A percentile compares a stretch with the other conserved stretches of the same genome.
Conservation (phyloP, 1,284 basidiomycete species). For the Puccinia horiana region DNA sequence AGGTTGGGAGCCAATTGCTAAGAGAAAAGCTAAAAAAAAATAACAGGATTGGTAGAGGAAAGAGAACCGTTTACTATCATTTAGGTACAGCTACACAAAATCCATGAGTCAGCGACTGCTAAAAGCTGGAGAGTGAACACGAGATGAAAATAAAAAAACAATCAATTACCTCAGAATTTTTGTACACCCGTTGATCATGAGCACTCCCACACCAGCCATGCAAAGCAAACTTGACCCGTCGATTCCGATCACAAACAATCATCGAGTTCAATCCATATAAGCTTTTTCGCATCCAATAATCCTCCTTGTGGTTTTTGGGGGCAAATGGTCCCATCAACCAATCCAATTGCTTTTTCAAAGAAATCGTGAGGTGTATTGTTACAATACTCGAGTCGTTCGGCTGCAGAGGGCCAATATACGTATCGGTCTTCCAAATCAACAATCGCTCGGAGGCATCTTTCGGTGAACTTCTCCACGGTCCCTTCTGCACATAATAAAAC, state of each 20-base stretch:
- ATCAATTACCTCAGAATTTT: neutral
- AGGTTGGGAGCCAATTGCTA: too few species aligned
- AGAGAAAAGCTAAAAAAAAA: too few species aligned
- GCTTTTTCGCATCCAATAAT: constrained; percentile 1
- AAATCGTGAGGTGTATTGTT: neutral
- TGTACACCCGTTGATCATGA: neutral
- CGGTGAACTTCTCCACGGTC: neutral
- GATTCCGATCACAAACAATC: constrained; percentile 11
- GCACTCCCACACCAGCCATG: constrained; percentile 40
- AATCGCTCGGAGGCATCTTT: neutral
- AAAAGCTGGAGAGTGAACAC: neutral
- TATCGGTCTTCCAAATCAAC: neutral
- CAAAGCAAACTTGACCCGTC: neutral
- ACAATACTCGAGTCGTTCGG: too few species aligned
- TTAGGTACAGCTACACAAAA: too few species aligned
- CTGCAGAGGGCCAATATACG: neutral
- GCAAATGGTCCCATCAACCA: neutral
- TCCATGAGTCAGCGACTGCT: neutral
- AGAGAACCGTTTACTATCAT: neutral
- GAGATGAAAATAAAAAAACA: neutral
- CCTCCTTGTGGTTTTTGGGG: neutral
- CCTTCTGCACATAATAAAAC: too few species aligned
- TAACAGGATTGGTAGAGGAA: too few species aligned
- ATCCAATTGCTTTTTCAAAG: constrained; percentile 14
- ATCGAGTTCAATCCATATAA: neutral